Evolutionary conservation across 805 yeast genomes (phyloP), one percentile per base, ranked within the genome.

Genomic region (Wickerhamiella brachini): DNA sequence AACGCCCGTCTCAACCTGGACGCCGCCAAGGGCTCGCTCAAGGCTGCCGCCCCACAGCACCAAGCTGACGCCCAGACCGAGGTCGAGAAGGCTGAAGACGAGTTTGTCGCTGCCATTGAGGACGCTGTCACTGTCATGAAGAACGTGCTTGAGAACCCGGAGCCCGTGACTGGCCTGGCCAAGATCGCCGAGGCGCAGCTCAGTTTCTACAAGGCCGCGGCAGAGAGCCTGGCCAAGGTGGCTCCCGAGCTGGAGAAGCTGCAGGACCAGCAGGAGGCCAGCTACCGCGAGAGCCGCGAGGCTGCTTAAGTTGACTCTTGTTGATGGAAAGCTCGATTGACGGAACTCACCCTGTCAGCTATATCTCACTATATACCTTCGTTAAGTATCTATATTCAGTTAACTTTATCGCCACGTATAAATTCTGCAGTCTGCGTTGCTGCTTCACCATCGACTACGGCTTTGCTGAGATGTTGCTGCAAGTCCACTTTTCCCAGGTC

Each of bases 11-110:
- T 86, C 51, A 79, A 77, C 59, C 83, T 86, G 56, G 95, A 86
- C 65, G 80, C 87, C 56, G 84, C 90, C 49, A 76, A 93, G 69
- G 67, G 80, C 20, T 71, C 72, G 31, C 51, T 51, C 49, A 57
- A 57, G 42, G 62, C 66, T 47, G 79, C 79, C 34, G 67, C 63
- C 56, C 82, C 83, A 21, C 81, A 77, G 58, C 80, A 80, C 67
- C 83, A 82, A 62, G 86, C 89, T 17, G 80, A 80, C 48, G 75
- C 83, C 54, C 74, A 89, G 60, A 83, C 81, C 48, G 77, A 79
- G 56, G 81, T 86, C 76, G 95, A 86, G 67, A 77, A 81, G 54
- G 80, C 86, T 49, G 95, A 86, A 69, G 95, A 86, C 62, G 89
- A 60, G 62, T 86, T 86, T 65, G 95, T 93, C 46, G 85, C 84